Evolutionary conservation across 139 green algal genomes (phyloP).

Genomic region (Asterochloris sp.): DNA sequence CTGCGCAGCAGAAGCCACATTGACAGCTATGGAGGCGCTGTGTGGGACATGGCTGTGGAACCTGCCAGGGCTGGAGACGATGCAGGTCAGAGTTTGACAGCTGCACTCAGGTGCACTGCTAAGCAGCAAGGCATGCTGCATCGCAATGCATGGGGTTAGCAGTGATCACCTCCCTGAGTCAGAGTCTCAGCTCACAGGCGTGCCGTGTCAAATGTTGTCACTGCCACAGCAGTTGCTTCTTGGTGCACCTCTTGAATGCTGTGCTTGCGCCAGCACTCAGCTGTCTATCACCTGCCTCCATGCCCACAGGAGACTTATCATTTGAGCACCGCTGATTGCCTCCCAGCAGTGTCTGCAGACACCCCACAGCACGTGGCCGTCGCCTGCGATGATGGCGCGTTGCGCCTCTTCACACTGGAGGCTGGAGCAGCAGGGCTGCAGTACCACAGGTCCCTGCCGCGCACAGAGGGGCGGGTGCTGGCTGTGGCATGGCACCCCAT

Average conservation of each 20-base stretch:
- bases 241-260: too few relatives aligned
- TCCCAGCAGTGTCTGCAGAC: not conserved
- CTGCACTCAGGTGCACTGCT: too few relatives aligned
- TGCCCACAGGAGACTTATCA: too few relatives aligned
- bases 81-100: too few relatives aligned
- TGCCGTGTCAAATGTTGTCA: too few relatives aligned
- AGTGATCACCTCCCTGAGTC: too few relatives aligned
- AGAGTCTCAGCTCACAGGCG: too few relatives aligned
- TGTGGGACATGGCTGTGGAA: constrained; percentile 75
- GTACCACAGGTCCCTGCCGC: constrained; percentile 51
- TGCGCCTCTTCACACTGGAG: constrained; percentile 72
- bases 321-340: not conserved
- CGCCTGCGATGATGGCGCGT: constrained; percentile 87
- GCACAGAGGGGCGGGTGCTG: constrained; percentile 61
- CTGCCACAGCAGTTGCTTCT: too few relatives aligned
- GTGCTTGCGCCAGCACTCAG: too few relatives aligned
- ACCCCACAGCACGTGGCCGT: constrained; percentile 61
- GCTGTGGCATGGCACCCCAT: constrained; percentile 71
- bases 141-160: too few relatives aligned
- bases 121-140: too few relatives aligned
- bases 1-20: not conserved
- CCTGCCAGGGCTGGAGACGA: constrained; percentile 20
- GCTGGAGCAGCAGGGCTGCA: constrained; percentile 47
- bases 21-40: constrained; percentile 80
- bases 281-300: too few relatives aligned